Evolutionary conservation across 208 protist genomes (phyloP).

Genomic region (Leishmania major): DNA sequence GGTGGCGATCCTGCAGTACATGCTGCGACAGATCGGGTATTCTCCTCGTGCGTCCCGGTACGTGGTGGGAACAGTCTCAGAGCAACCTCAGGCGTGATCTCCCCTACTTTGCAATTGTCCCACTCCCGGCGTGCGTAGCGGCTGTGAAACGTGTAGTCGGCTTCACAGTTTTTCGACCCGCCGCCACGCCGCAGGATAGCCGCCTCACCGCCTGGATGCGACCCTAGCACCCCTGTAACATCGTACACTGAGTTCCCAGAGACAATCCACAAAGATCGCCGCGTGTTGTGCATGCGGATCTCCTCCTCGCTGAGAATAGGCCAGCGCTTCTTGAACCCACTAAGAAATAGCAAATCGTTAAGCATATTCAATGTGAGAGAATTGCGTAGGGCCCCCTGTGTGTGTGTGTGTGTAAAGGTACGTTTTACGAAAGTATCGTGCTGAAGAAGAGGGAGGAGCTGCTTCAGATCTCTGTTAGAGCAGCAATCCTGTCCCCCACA

Average conservation of each 20-base stretch:
- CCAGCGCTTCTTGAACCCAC: constrained; percentile 52
- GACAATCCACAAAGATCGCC: constrained; percentile 77
- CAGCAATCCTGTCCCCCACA: neutral
- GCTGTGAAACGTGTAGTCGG: constrained; percentile 76
- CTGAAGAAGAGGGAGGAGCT: neutral
- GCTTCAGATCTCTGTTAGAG: neutral
- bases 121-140: constrained; percentile 55
- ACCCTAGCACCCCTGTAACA: constrained; percentile 59
- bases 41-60: neutral
- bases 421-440: neutral
- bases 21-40: neutral
- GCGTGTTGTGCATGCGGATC: constrained; percentile 62
- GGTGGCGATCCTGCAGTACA: neutral
- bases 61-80: constrained; percentile 29
- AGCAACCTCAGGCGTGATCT: constrained; percentile 37
- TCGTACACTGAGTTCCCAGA: constrained; percentile 83
- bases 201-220: constrained; percentile 69
- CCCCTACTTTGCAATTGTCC: constrained; percentile 62
- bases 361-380: constrained; percentile 11
- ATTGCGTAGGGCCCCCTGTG: neutral
- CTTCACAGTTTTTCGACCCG: constrained; percentile 61
- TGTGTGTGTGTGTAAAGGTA: neutral
- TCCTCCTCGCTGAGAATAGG: constrained; percentile 67
- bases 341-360: constrained; percentile 27
- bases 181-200: constrained; percentile 70